Percentiles rank a stretch among this genome's conserved stretches.
Evolutionary conservation across 192 early-diverging fungal species (phyloP).

Genomic region (Polychytrium aggregatum): DNA sequence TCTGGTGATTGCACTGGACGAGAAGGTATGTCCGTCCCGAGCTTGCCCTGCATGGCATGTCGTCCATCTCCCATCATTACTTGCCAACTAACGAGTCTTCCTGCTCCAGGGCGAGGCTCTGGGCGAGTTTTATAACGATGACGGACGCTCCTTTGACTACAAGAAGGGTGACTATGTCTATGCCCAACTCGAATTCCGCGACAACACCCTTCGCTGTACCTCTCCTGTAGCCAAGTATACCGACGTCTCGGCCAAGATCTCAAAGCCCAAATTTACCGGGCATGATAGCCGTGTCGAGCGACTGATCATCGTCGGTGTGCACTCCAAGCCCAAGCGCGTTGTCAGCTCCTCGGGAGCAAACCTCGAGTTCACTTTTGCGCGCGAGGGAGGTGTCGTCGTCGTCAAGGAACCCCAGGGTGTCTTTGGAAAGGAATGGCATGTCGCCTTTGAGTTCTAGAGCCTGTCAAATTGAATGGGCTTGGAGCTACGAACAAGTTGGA

Average conservation of each 20-base stretch:
- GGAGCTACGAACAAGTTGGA: too few species aligned
- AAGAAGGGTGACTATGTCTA: constrained; percentile 57
- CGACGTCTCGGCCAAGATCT: neutral
- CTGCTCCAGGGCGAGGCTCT: constrained; percentile 39
- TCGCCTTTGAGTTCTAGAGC: too few species aligned
- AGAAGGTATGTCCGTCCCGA: constrained; percentile 20
- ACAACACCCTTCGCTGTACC: constrained; percentile 13
- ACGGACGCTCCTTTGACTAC: constrained; percentile 71
- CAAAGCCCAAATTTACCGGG: constrained; percentile 3
- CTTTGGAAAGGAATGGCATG: too few species aligned
- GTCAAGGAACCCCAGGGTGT: too few species aligned
- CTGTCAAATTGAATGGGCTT: too few species aligned
- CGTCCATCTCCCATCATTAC: neutral
- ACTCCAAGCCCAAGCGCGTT: constrained; percentile 5
- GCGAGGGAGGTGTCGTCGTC: too few species aligned
- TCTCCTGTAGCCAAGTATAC: neutral
- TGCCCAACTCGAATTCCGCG: constrained; percentile 36
- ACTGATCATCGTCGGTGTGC: constrained; percentile 42
- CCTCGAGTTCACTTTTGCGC: too few species aligned
- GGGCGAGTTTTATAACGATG: constrained; percentile 83
- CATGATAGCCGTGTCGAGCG: constrained; percentile 33
- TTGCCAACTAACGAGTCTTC: neutral
- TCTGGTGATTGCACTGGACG: constrained; percentile 67
- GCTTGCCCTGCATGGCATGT: neutral
- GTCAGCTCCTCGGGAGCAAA: too few species aligned